Base-by-base conservation (phyloP, 805 yeast genomes). In the Zygoascus tannicola region DNA sequence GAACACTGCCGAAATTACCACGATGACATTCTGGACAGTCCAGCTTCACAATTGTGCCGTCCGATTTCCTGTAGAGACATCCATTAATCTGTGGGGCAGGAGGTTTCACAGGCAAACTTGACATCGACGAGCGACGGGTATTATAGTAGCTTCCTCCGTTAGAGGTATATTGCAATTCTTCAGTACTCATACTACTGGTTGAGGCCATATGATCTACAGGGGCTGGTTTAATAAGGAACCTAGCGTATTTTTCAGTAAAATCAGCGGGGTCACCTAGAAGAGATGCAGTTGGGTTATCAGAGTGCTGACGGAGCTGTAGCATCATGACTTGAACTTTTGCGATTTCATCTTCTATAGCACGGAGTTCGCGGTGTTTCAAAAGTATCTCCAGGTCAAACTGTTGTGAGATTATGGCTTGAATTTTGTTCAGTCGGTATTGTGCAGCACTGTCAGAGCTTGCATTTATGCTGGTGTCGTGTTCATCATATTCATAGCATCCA, bases 1-100 rank as follows among this genome's bases (percentile, higher is more conserved):
- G 92, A 0, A 87, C 85, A 12, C 83, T 75, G 5, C 85, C 78
- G 56, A 84, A 84, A 49, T 81, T 83, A 35, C 77, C 70, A 42
- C 88, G 60, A 8, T 68, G 71, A 60, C 94, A 84, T 41, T 70
- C 73, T 1, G 78, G 75, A 58, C 94, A 84, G 5, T 76, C 77
- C 32, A 84, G 67, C 40, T 78, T 69, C 2, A 84, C 86, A 18
- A 81, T 62, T 1, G 80, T 68, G 2, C 88, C 88, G 58, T 84
- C 92, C n/a, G 47, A 22, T 7, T 58, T 54, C 8, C 57, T 50
- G 44, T 49, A 50, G 32, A 51, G 35, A 48, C 61, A 57, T 32
- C 40, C 15, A 5, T 12, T 44, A 3, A 22, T 5, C 4, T 21
- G 23, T 35, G 30, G 33, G 7, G 42, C 34, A 26, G 30, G 30